phyloP scores from a whole-genome alignment of 2,329 filamentous ascomycete genomes.

The Verticillium dahliae region DNA sequence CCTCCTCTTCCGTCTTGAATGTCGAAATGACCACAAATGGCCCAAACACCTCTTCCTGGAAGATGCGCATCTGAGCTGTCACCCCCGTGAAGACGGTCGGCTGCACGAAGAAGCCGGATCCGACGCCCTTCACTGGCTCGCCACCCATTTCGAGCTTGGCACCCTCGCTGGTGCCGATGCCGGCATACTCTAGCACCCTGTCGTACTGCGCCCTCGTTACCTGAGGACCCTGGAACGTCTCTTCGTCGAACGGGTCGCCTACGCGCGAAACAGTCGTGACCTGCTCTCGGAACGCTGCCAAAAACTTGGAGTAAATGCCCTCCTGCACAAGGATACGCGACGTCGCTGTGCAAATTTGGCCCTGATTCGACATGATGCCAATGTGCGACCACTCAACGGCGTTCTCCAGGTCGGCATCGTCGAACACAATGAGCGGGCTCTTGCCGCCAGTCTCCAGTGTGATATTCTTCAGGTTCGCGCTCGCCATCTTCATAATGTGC shows the following conservation, averaged over 20 bases:
- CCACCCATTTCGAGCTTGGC: constrained; percentile 61
- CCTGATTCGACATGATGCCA: constrained; percentile 53
- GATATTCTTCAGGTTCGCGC: constrained; percentile 59
- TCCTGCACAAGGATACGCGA: constrained; percentile 61
- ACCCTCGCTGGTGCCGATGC: constrained; percentile 64
- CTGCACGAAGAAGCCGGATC: constrained; percentile 36
- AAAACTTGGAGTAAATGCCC: constrained; percentile 54
- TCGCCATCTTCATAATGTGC: constrained; percentile 69
- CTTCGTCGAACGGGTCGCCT: constrained; percentile 63
- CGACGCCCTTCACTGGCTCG: constrained; percentile 23
- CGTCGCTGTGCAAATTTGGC: constrained; percentile 60
- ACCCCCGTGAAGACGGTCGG: constrained; percentile 37
- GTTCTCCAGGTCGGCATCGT: constrained; percentile 60
- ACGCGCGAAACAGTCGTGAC: constrained; percentile 55
- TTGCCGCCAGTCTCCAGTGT: constrained; percentile 64
- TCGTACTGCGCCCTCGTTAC: constrained; percentile 67
- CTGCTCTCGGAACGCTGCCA: constrained; percentile 53
- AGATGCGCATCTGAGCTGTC: constrained; percentile 33
- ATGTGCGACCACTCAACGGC: constrained; percentile 53
- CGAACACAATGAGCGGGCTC: constrained; percentile 57
- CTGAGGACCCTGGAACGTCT: constrained; percentile 69
- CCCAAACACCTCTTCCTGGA: constrained; percentile 39
- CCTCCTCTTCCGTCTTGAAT: constrained; percentile 36
- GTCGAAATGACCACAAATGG: constrained; percentile 34
- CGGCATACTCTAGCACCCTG: constrained; percentile 62